phyloP scores from a whole-genome alignment of 441 rosid genomes.

The Iberis amara region DNA sequence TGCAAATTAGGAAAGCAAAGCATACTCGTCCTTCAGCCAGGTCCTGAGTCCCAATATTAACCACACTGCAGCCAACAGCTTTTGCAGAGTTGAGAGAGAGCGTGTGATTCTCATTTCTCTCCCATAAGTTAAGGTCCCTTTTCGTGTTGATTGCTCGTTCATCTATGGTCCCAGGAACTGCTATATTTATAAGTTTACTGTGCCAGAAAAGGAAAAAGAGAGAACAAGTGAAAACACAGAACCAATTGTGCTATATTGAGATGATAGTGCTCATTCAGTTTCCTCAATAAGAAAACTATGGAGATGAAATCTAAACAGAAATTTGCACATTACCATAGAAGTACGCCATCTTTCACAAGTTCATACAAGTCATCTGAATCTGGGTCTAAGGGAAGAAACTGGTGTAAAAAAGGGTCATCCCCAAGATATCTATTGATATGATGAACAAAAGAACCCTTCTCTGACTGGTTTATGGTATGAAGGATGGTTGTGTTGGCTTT shows the following conservation, averaged over 20 bases:
- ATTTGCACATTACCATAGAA: constrained; percentile 47
- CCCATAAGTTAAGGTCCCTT: constrained; percentile 66
- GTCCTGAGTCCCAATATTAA: constrained; percentile 66
- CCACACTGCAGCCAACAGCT: constrained; percentile 77
- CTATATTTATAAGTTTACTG: constrained; percentile 69
- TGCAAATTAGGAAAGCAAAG: constrained; percentile 20
- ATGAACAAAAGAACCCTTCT: constrained; percentile 63
- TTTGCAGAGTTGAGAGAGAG: constrained; percentile 76
- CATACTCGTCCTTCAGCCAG: constrained; percentile 69
- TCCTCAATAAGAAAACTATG: too few relatives aligned
- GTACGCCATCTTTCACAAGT: constrained; percentile 69
- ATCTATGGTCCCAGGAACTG: constrained; percentile 74
- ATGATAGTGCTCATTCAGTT: too few relatives aligned
- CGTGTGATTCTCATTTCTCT: constrained; percentile 75
- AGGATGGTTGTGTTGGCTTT: constrained; percentile 52
- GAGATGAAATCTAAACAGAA: background rate
- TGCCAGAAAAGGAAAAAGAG: constrained; percentile 20
- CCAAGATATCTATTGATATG: constrained; percentile 63
- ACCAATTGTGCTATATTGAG: background rate
- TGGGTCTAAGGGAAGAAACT: constrained; percentile 71
- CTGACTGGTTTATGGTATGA: constrained; percentile 58
- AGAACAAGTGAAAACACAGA: constrained; percentile 18
- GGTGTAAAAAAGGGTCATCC: constrained; percentile 58
- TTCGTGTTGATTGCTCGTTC: constrained; percentile 70
- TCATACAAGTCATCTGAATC: constrained; percentile 50